These are phyloP conservation scores for Carallia brachiata DNA, from an alignment of 345 rosid species.

Conservation along the genomic window DNA sequence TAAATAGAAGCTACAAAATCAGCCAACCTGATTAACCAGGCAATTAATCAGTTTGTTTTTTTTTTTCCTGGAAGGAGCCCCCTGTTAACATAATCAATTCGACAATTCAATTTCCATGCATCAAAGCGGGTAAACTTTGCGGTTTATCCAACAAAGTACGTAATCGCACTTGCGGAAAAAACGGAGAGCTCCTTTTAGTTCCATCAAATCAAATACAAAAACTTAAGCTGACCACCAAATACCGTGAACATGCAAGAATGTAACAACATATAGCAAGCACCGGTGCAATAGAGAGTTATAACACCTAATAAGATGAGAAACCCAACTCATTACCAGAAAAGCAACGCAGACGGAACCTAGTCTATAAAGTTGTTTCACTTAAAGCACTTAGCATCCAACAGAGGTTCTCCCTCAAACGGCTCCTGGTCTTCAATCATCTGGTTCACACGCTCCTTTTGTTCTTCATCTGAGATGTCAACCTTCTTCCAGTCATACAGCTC, in stretches of 20 bases:
- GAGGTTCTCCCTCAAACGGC: slow-evolving; percentile 91
- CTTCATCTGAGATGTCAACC: slow-evolving; percentile 75
- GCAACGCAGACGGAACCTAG: not conserved
- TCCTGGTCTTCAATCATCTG: slow-evolving; percentile 95
- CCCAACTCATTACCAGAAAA: slow-evolving; percentile 21
- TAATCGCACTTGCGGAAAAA: too few species aligned
- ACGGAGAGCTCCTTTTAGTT: too few species aligned
- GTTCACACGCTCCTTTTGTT: slow-evolving; percentile 83
- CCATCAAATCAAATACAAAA: too few species aligned
- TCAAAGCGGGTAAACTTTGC: too few species aligned
- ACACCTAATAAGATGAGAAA: not conserved
- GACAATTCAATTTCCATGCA: too few species aligned
- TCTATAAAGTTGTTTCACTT: slow-evolving; percentile 43
- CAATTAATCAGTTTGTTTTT: too few species aligned
- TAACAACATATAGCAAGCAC: not conserved
- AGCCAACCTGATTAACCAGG: too few species aligned
- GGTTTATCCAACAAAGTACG: too few species aligned
- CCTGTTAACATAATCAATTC: too few species aligned
- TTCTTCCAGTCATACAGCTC: slow-evolving; percentile 93
- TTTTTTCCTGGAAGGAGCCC: too few species aligned
- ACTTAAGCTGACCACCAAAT: slow-evolving; percentile 20
- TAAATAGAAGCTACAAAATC: too few species aligned
- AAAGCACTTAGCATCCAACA: slow-evolving; percentile 99
- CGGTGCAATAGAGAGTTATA: not conserved
- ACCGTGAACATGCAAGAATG: too few species aligned